Evolutionary conservation across 2,329 filamentous ascomycete species (phyloP).

Genomic region (Xenosphaeropsis pyriputrescens): DNA sequence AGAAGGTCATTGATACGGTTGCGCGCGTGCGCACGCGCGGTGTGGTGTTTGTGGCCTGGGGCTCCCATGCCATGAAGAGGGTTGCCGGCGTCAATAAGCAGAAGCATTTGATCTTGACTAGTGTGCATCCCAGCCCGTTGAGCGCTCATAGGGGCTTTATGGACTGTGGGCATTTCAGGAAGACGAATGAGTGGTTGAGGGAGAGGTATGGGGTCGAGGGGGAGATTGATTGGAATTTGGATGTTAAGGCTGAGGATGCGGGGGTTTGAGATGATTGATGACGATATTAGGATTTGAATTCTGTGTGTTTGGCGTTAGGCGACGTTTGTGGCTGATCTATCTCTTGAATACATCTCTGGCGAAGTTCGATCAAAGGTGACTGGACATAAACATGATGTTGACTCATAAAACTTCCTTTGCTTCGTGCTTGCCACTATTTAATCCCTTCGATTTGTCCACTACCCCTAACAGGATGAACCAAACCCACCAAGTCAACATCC

Average conservation of each 20-base stretch:
- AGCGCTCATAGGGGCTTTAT: constrained; percentile 75
- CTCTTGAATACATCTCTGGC: too few relatives aligned
- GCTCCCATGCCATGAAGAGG: constrained; percentile 66
- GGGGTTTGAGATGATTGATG: constrained; percentile 1
- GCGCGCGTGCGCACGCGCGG: constrained; percentile 61
- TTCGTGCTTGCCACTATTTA: too few relatives aligned
- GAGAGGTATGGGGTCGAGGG: constrained; percentile 65
- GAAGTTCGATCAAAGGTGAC: too few relatives aligned
- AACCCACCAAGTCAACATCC: too few relatives aligned
- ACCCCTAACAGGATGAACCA: too few relatives aligned
- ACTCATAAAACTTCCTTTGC: too few relatives aligned
- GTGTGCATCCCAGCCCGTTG: constrained; percentile 86
- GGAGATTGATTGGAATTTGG: constrained; percentile 71
- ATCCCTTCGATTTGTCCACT: too few relatives aligned
- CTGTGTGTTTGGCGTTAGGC: too few relatives aligned
- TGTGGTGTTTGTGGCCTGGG: constrained; percentile 95
- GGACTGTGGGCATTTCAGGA: constrained; percentile 67
- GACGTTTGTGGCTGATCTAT: too few relatives aligned
- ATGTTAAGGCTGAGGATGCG: constrained; percentile 7
- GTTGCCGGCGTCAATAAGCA: constrained; percentile 58
- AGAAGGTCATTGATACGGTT: constrained; percentile 79
- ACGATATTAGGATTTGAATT: too few relatives aligned
- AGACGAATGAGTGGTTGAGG: constrained; percentile 74
- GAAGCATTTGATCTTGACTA: constrained; percentile 70
- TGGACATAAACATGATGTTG: too few relatives aligned